Conservation (phyloP, 78 protist genomes). For the Emiliania huxleyi region DNA sequence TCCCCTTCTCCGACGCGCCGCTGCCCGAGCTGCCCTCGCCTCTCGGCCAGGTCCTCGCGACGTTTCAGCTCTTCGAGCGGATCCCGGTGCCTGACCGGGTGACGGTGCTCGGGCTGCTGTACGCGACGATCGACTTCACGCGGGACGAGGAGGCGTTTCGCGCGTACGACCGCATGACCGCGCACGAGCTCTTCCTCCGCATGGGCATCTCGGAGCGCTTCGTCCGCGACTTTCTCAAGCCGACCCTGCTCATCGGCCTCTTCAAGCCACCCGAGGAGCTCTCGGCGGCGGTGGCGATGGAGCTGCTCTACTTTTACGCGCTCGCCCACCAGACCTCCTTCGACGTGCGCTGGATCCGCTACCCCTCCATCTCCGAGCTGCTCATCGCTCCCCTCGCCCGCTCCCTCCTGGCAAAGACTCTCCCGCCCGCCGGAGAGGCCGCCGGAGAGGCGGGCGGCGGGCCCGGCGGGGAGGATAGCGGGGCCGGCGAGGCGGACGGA, state of each 20-base stretch:
- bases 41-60: conserved; percentile 44
- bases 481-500: too few species aligned
- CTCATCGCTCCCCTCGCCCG: background rate
- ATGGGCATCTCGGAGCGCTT: conserved; percentile 20
- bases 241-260: conserved; percentile 48
- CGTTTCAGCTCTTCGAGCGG: conserved; percentile 38
- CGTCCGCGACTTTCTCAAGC: conserved; percentile 34
- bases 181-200: conserved; percentile 40
- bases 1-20: too few species aligned
- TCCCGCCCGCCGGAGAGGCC: background rate
- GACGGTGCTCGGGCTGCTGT: conserved; percentile 23
- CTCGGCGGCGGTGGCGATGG: conserved; percentile 4
- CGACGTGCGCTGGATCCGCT: conserved; percentile 46
- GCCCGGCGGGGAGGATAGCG: too few species aligned
- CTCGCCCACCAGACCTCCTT: conserved; percentile 44
- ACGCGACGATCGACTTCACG: conserved; percentile 29
- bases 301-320: conserved; percentile 50
- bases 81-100: conserved; percentile 19
- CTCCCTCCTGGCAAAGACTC: background rate
- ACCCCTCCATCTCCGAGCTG: background rate
- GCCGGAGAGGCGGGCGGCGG: too few species aligned
- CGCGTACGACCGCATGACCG: conserved; percentile 48
- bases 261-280: conserved; percentile 55
- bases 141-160: conserved; percentile 36
- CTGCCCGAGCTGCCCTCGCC: conserved; percentile 47